Base-by-base conservation (phyloP, 1,284 basidiomycete species). In the Garcileccinum viscosum region DNA sequence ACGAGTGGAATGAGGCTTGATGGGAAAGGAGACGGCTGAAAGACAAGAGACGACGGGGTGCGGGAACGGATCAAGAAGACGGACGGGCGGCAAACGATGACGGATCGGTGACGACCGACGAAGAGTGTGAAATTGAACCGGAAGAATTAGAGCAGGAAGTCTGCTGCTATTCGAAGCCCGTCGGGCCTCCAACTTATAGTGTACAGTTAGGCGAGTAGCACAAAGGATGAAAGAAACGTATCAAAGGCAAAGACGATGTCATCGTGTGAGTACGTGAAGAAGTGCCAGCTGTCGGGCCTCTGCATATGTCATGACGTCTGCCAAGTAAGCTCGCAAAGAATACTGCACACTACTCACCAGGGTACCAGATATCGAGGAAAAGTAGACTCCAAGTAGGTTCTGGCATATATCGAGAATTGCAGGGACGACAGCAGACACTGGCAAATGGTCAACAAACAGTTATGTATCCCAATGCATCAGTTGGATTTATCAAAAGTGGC, bases 371-470 rank as follows among this genome's bases (percentile, higher is more conserved):
- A 62, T 81, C n/a, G n/a, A n/a, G n/a, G n/a, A n/a, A 72, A 95
- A 94, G 68, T 84, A 83, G 40, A 95, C 92, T 24, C 90, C 87
- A 19, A 95, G 86, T 40, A 95, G 82, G 69, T 87, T 87, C 78
- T 94, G 92, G 78, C 95, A 95, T 74, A 95, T 93, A 33, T 88
- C 82, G 44, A 95, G 84, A 71, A 95, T 93, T 0, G 90, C 85
- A 5, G 92, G 90, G 4, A 95, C 90, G 56, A 95, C 90, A n/a
- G 89, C 86, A 1, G 89, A 84, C 4, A 95, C 94, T 4, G 93
- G 93, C n/a, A n/a, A n/a, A n/a, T n/a, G n/a, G n/a, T n/a, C n/a
- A n/a, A n/a, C n/a, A n/a, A n/a, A n/a, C n/a, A n/a, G n/a, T n/a
- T n/a, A n/a, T n/a, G n/a, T n/a, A n/a, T n/a, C n/a, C n/a, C n/a